Conservation (phyloP, 2,329 filamentous ascomycete genomes). For the Eutypa lata region DNA sequence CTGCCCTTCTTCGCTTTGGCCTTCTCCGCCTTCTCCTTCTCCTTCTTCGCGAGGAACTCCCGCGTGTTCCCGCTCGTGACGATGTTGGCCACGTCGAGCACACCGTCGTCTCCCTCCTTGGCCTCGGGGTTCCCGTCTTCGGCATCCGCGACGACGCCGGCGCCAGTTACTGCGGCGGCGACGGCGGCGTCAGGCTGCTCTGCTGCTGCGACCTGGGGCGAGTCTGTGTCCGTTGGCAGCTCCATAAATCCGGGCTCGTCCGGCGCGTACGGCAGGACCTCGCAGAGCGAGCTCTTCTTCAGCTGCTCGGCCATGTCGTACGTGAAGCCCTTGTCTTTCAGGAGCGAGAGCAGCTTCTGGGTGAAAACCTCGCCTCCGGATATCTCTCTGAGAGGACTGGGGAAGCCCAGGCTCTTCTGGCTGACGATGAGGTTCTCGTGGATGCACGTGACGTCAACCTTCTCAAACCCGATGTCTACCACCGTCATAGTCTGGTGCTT, state of each 20-base stretch:
- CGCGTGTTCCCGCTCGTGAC: slow-evolving; percentile 78
- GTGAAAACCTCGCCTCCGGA: slow-evolving; percentile 91
- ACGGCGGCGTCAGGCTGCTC: slow-evolving; percentile 29
- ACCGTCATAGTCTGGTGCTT: slow-evolving; percentile 75
- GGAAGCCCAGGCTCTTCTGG: slow-evolving; percentile 61
- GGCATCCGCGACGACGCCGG: slow-evolving; percentile 36
- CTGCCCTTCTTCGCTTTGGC: slow-evolving; percentile 57
- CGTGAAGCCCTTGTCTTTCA: slow-evolving; percentile 58
- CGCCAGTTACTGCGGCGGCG: too few species aligned
- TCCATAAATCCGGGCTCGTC: slow-evolving; percentile 45
- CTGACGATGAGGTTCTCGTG: slow-evolving; percentile 74
- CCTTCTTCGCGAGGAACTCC: slow-evolving; percentile 79
- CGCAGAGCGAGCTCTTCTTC: slow-evolving; percentile 64
- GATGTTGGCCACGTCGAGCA: slow-evolving; percentile 80
- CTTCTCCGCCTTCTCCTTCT: slow-evolving; percentile 73
- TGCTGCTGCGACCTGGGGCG: slow-evolving; percentile 1
- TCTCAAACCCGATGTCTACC: slow-evolving; percentile 86
- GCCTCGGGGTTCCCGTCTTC: slow-evolving; percentile 32
- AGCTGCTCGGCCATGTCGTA: slow-evolving; percentile 68
- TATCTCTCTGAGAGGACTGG: slow-evolving; percentile 36
- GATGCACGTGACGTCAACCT: slow-evolving; percentile 89
- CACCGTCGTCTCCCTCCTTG: slow-evolving; percentile 62
- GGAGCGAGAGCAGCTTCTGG: slow-evolving; percentile 62
- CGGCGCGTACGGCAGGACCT: slow-evolving; percentile 58
- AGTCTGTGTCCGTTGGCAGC: slow-evolving; percentile 38